phyloP scores from a whole-genome alignment of 1,284 basidiomycete genomes.

The Gymnopus androsaceus region DNA sequence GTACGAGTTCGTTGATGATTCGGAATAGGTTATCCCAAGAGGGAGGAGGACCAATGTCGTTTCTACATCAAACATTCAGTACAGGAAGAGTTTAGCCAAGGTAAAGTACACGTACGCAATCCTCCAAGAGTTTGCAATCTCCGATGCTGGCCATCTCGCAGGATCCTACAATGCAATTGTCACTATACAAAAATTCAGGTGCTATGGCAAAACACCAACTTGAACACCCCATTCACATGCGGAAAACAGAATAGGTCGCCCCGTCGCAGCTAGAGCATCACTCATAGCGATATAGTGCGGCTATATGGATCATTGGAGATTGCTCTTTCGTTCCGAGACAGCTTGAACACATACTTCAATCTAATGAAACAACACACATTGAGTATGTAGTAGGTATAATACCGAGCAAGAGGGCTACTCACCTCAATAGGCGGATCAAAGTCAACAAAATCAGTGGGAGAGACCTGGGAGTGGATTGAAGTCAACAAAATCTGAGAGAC shows the following conservation, averaged over 20 bases:
- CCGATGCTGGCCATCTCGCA: conserved; percentile 46
- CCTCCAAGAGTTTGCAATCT: conserved; percentile 51
- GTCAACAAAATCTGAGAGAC: too few relatives aligned
- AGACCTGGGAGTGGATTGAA: too few relatives aligned
- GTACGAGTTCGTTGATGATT: conserved; percentile 53
- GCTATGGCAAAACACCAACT: conserved; percentile 8
- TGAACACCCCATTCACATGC: conserved; percentile 58
- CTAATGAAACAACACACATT: conserved; percentile 25
- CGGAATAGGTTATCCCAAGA: conserved; percentile 49
- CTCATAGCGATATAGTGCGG: conserved; percentile 51
- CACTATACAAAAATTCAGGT: not conserved
- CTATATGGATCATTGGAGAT: conserved; percentile 24
- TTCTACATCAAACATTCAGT: conserved; percentile 29
- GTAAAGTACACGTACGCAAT: conserved; percentile 49
- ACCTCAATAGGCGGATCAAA: conserved; percentile 41
- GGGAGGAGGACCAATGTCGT: conserved; percentile 48
- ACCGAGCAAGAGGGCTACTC: conserved; percentile 14
- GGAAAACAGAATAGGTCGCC: conserved; percentile 51
- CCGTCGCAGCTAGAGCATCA: conserved; percentile 48
- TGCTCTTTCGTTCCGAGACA: not conserved
- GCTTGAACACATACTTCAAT: conserved; percentile 30
- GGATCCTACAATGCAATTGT: conserved; percentile 35
- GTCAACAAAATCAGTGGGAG: conserved; percentile 46
- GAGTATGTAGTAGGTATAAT: too few relatives aligned
- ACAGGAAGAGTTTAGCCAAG: too few relatives aligned